Conservation (phyloP, 441 rosid species). For the Euphorbia schlechtendalii region DNA sequence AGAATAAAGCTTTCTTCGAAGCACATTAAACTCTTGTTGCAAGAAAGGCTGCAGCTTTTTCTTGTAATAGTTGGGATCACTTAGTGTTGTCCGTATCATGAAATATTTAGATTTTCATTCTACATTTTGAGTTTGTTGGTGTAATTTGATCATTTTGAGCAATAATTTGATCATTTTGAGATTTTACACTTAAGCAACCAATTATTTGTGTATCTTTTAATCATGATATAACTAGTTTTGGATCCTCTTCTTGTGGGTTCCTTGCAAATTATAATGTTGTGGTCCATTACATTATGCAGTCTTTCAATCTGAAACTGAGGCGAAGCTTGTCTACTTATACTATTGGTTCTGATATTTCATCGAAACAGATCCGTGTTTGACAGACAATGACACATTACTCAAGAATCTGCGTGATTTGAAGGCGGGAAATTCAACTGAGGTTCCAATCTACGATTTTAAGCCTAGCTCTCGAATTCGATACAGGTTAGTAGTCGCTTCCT, state of each 20-base stretch:
- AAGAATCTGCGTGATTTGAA: constrained; percentile 70
- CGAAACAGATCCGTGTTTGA: constrained; percentile 85
- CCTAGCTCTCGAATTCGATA: constrained; percentile 82
- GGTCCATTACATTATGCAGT: not conserved
- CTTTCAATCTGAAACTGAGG: constrained; percentile 9
- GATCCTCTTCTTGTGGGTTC: not conserved
- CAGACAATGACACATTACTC: constrained; percentile 88
- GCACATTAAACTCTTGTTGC: no score
- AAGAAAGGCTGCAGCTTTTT: constrained; percentile 35
- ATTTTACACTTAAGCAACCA: no score
- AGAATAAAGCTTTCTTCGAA: no score
- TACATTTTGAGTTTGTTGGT: no score
- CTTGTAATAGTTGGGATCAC: no score
- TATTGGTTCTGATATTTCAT: constrained; percentile 4
- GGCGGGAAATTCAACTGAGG: constrained; percentile 67
- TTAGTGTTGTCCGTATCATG: no score
- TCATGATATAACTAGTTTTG: not conserved
- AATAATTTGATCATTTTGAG: no score
- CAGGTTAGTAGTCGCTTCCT: constrained; percentile 45
- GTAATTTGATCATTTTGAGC: no score
- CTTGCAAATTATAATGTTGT: constrained; percentile 6
- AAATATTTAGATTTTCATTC: no score
- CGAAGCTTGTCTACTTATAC: constrained; percentile 6
- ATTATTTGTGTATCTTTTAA: no score
- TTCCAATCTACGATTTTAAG: constrained; percentile 94